Evolutionary conservation across 2,329 filamentous ascomycete genomes (phyloP), one percentile per base, ranked within the genome.

Genomic region (Pseudogymnoascus sp.): DNA sequence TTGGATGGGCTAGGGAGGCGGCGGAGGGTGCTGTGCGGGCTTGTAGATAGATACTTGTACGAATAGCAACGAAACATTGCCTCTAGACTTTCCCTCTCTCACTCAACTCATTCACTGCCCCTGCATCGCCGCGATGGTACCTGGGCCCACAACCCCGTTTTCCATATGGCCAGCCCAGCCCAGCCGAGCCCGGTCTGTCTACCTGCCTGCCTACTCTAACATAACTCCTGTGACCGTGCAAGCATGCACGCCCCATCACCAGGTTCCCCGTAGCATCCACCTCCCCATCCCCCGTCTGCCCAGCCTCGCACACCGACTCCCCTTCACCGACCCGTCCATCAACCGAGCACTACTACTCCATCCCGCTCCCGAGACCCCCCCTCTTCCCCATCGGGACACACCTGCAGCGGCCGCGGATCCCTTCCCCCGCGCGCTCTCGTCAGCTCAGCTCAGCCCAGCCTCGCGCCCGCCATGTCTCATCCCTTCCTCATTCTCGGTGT

Each of bases 21-120:
- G 43, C n/a, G 25, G 25, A 18, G 14, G 22, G 47, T 53, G 47
- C 47, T 53, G 47, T 53, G 47, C 47, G 47, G 47, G 47, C 47
- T 33, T 53, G 47, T 53, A 53, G 47, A 53, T 53, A 53, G 47
- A 53, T 53, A 53, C 47, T 53, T 53, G 47, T 53, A 53, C 47
- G 47, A 53, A 53, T 53, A 53, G 47, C 47, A 53, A 53, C 47
- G 47, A 53, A 43, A 53, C 9, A 53, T 53, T 53, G 47, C 25
- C 47, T 53, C 28, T 53, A 22, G 43, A 30, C 14, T 22, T 4
- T 22, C 22, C 22, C 22, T 22, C 22, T 22, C 22, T 4, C 22
- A 2, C 22, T 22, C 22, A 22, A 22, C 22, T 22, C 22, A 18
- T n/a, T 25, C 14, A 5, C 14, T 53, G 25, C 47, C 47, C 28